Evolutionary conservation across 441 rosid species (phyloP), one percentile per base, ranked within the genome.

Genomic region (Cnidoscolus chayamansa): DNA sequence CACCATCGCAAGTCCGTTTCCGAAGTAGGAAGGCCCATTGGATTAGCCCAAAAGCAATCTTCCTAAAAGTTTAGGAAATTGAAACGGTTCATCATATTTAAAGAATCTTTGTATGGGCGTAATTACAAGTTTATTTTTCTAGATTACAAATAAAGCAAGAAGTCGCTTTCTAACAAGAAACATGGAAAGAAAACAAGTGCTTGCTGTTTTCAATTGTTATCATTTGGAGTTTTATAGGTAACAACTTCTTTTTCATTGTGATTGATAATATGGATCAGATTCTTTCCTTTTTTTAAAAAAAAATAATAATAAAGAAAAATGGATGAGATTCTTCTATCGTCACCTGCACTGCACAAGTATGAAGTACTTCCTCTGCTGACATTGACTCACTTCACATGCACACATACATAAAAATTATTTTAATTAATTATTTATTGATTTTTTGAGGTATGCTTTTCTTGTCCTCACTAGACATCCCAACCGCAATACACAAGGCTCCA

Each of bases 391-490:
- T 65, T 60, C 64, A 15, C 49, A 62, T 62, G 25, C 5, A 35
- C 25, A 62, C 40, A 35, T 35, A 25, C 25, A 25, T 25, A 25
- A 25, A 25, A 25, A 25, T 25, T 25, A 35, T 40, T 40, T 40
- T 40, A 40, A 40, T 40, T 3, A 35, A 35, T 40, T 40, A 40
- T 3, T 40, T 40, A 25, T 40, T 40, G 0, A 60, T 32, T 15
- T 62, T 54, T 1, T 67, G 31, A 67, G 72, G 50, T 55, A 55
- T 54, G 62, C 19, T 35, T 47, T 67, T 45, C 43, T 15, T 45
- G 73, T 70, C 56, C 65, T 54, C 32, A 15, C 0, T 1, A 5
- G 65, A 25, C 73, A 43, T 70, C 65, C 73, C 65, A 58, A 15
- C 73, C 0, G 30, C 56, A 58, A 10, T 45, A 43, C 65, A 70